Evolutionary conservation across 2,329 filamentous ascomycete genomes (phyloP), one percentile per base, ranked within the genome.

Genomic region (Penicillium sp.): DNA sequence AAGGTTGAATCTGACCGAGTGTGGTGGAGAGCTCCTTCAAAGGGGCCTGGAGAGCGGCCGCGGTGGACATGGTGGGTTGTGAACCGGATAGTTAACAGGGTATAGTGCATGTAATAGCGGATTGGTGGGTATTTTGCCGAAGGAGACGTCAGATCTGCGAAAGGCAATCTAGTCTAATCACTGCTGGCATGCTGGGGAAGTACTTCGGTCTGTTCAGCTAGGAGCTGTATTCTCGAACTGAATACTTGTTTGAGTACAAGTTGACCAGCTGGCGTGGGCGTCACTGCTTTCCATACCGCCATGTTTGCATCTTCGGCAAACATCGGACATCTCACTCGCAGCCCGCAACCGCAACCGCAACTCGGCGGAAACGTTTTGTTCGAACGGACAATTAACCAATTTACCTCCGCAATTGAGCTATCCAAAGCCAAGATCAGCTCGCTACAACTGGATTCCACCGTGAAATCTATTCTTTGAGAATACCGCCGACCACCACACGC

Each of bases 11-110:
- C 42, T 82, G 75, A 69, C 82, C 85, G 62, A 88, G 79, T 19
- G 81, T 77, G 56, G 85, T 81, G 17, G 83, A 84, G 17, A 89
- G 81, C 59, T 82, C 73, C 66, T 78, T 81, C 19, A 87, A 75
- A 56, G 83, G 83, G 33, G 76, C 75, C 55, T 81, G 77, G 33
- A 86, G 81, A 35, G 66, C 67, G 59, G 77, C 66, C 50, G 73
- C 65, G 44, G 74, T 70, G 44, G 76, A 74, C 81, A 82, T 82
- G 53, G 53, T 45, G 53, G 53, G 53, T 37, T 2, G 53, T 33
- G 45, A 24, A 55, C 17, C 19, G 38, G 38, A 30, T 6, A 33
- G 35, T 53, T 15, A 57, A 54, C 53, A n/a, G 44, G 54, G 26
- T 33, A 17, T 37, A 6, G 37, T 55, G 26, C 22, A 26, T 54